Base-by-base conservation (phyloP, 768 basidiomycete genomes). In the Boletus sp. region DNA sequence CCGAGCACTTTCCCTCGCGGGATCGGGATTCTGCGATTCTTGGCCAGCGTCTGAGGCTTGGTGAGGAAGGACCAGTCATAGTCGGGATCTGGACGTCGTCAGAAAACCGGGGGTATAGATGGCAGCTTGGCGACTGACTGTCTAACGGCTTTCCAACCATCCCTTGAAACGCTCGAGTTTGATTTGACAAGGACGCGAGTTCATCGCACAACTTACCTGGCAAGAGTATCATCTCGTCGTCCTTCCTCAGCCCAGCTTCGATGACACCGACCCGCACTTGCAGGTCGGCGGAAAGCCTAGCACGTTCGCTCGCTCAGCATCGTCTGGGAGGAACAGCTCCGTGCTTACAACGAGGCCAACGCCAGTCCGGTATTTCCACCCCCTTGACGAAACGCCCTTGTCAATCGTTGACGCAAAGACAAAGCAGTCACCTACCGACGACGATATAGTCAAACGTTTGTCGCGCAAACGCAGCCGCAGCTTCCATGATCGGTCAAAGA, bases 371-470 rank as follows among this genome's bases (percentile, higher is more conserved):
- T 61, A 36, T n/a, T 61, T 45, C 59, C 56, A n/a, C 56, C 54
- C 29, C 63, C 63, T 64, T 15, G 30, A 36, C n/a, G 6, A 42
- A 18, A 10, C 24, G 24, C 24, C 14, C 44, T 24, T 17, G n/a
- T 46, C 18, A 53, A 29, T 29, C 14, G 17, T 24, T 18, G 11
- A 35, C 29, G 15, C 46, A 37, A 47, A 35, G 46, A 49, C 24
- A 24, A 5, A 33, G 6, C 6, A 37, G 12, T 32, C 15, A 61
- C 63, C 9, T 33, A 62, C 64, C 64, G 6, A 65, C 44, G 35
- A 64, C 29, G 39, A 65, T 58, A 39, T 64, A 58, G 40, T 61
- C 63, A 44, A 64, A 65, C 18, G 35, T n/a, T 41, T 57, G 53
- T 42, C 24, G 28, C 6, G 51, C 51, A 45, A 64, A 57, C n/a